These are phyloP conservation scores for Prillingera fragicola DNA, from an alignment of 1,284 basidiomycete genomes.

Conservation along the genomic window DNA sequence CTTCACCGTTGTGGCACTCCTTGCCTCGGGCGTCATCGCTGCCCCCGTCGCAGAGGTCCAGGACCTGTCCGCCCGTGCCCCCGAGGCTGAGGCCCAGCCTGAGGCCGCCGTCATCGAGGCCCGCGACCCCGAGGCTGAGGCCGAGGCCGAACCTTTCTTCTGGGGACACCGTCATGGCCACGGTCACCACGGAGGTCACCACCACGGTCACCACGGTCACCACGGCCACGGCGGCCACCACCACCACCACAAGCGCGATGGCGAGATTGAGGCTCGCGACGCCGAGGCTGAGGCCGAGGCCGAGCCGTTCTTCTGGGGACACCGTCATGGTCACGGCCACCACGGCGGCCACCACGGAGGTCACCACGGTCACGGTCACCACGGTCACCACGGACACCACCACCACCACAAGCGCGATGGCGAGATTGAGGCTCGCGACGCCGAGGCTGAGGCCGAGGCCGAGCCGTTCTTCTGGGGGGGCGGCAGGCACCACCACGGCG, in stretches of 20 bases:
- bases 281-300: background rate
- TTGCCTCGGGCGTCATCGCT: too few relatives aligned
- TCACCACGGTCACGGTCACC: too few relatives aligned
- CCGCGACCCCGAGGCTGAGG: background rate
- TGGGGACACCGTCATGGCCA: background rate
- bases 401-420: background rate
- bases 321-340: too few relatives aligned
- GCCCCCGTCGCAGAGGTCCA: too few relatives aligned
- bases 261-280: background rate
- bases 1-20: too few relatives aligned
- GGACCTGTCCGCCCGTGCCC: too few relatives aligned
- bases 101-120: conserved; percentile 3
- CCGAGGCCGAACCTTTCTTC: background rate
- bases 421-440: too few relatives aligned
- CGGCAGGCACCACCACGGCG: conserved; percentile 1
- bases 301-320: background rate
- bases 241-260: background rate
- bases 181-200: background rate
- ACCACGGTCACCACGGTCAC: background rate
- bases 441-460: conserved; percentile 3
- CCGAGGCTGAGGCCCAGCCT: too few relatives aligned
- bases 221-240: background rate
- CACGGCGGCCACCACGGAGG: too few relatives aligned
- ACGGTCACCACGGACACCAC: too few relatives aligned
- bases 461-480: conserved; percentile 1